Evolutionary conservation across 1,284 basidiomycete genomes (phyloP), one percentile per base, ranked within the genome.

Genomic region (Ceratobasidium sp.): DNA sequence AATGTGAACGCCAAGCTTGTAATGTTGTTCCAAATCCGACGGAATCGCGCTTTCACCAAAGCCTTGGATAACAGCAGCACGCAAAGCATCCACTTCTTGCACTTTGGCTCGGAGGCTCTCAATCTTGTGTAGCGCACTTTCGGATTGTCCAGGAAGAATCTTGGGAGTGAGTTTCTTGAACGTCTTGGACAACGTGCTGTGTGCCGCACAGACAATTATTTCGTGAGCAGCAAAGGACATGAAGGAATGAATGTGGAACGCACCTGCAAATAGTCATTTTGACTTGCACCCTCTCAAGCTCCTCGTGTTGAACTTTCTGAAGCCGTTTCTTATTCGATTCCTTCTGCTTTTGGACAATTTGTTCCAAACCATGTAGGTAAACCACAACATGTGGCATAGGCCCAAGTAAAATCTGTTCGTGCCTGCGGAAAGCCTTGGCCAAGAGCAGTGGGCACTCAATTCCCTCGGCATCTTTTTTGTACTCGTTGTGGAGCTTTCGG

Each of bases 381-480:
- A 56, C 46, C 3, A 32, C 43, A 15, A 65, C 73, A 22, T 75
- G 73, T 1, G 73, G 73, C 73, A 75, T 75, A n/a, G 25, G 62
- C 19, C 73, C 73, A 8, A 75, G 62, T 25, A 75, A 34, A 2
- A 75, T 46, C 7, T 46, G 46, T 22, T 75, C 22, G 19, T 75
- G 73, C 0, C 57, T 17, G 6, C 51, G 46, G 37, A 65, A 57
- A 2, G 46, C 32, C n/a, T 66, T 19, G 29, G 62, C 49, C 7
- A 15, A 19, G 13, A 54, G 62, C 11, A 56, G 37, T 4, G 62
- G 46, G 40, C 62, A 40, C 1, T 44, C 51, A 22, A 65, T 65
- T 17, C 13, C 49, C 6, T 65, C 49, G n/a, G 46, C 51, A 25
- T 75, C 62, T 52, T 75, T 65, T 37, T 75, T 65, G 62, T 75